Evolutionary conservation across 192 early-diverging fungal species (phyloP), one percentile per base, ranked within the genome.

Genomic region (Lobosporangium transversale): DNA sequence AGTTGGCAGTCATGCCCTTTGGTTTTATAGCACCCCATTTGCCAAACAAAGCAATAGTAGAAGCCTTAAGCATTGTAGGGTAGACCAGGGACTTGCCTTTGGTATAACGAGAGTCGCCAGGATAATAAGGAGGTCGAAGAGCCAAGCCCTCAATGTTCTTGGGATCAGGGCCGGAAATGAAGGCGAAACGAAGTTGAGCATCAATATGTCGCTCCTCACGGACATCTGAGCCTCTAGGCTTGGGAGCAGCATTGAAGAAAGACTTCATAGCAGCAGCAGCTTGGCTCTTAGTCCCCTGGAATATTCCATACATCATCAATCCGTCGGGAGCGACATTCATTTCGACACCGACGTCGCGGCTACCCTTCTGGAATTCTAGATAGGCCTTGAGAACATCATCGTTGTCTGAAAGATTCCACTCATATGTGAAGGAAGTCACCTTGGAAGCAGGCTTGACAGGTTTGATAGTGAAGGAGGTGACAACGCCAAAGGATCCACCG

Each of bases 401-500:
- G 24, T 58, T 45, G n/a, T 70, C 58, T 9, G 36, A 48, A 3
- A 70, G 33, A 2, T 56, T 55, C 56, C 53, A 81, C 5, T 78
- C 51, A 8, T 68, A 65, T 2, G 62, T 40, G 26, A 78, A 65
- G 33, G 80, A 70, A 9, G 80, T 81, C 9, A 78, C 80, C 56
- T 70, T 64, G 49, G 60, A 5, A 0, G 71, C 74, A 30, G 67
- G 50, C 54, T 66, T 66, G 40, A 59, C 49, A 31, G 76, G 54
- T 45, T 58, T 42, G 37, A 86, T 52, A 9, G 61, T 76, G 31
- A 83, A 78, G 12, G 75, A 50, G 14, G 81, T 80, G 20, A 85
- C 80, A 10, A 87, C 69, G 36, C 74, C 84, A 65, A 53, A 85
- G 18, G 58, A 80, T n/a, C 80, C 76, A 40, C 81, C 83, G 7